Percentiles rank a stretch among this genome's conserved stretches.
These are phyloP conservation scores for Lenwebbia sp. DNA, from an alignment of 345 rosid species.

Conservation along the genomic window DNA sequence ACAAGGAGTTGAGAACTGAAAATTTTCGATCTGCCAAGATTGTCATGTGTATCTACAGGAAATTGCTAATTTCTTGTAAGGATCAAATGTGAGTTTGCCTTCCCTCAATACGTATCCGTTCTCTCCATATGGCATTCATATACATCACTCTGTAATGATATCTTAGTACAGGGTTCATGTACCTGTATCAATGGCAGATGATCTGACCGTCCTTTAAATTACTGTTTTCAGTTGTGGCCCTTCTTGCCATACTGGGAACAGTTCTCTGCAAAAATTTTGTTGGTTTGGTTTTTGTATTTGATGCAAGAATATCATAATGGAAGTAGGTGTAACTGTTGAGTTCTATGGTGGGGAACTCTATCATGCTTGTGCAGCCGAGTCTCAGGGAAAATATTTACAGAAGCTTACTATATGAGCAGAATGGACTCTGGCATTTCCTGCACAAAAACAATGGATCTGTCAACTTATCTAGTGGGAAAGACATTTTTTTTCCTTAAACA, in stretches of 20 bases:
- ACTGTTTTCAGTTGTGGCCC: not conserved
- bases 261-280: not conserved
- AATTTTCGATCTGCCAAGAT: slow-evolving; percentile 70
- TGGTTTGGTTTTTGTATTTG: not conserved
- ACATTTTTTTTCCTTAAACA: not conserved
- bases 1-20: slow-evolving; percentile 92
- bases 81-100: slow-evolving; percentile 83
- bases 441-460: not conserved
- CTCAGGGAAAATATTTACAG: not conserved
- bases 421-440: not conserved
- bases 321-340: not conserved
- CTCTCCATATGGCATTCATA: not conserved
- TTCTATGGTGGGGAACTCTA: not conserved
- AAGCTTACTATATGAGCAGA: not conserved
- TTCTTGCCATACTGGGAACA: not conserved
- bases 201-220: not conserved
- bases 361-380: not conserved
- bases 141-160: not conserved
- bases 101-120: not conserved
- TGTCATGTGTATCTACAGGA: slow-evolving; percentile 81
- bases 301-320: not conserved
- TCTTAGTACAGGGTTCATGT: not conserved
- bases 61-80: slow-evolving; percentile 67
- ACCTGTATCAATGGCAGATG: not conserved
- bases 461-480: not conserved